Percentiles rank a stretch among this genome's conserved stretches.
Evolutionary conservation across 2,329 filamentous ascomycete species (phyloP).

Genomic region (Helicocarpus griseus): DNA sequence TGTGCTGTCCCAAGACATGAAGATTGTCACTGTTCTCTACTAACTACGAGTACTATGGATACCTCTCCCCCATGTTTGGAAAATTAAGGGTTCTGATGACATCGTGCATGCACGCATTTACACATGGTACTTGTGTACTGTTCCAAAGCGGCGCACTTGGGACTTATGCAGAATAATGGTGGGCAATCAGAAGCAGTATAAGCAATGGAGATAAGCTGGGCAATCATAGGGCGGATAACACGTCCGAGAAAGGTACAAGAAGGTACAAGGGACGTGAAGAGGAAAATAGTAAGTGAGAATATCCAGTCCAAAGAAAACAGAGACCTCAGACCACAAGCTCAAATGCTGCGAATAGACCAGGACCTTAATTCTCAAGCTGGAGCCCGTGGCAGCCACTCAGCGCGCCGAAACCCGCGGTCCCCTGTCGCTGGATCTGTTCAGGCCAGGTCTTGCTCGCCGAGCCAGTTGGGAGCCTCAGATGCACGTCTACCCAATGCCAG

Average conservation of each 20-base stretch:
- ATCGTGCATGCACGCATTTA: background rate
- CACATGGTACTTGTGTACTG: too few species aligned
- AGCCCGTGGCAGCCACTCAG: conserved; percentile 3
- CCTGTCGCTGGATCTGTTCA: background rate
- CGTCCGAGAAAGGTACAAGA: background rate
- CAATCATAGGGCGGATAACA: background rate
- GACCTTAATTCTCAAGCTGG: background rate
- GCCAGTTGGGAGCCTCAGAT: conserved; percentile 5
- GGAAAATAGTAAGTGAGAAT: background rate
- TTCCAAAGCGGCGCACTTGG: background rate
- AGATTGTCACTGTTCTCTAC: too few species aligned
- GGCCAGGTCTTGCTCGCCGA: background rate
- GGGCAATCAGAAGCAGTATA: background rate
- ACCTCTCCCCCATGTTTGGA: too few species aligned
- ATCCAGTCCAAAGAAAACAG: background rate
- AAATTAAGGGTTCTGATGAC: background rate
- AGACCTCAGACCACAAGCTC: background rate
- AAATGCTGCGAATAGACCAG: background rate
- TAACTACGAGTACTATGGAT: too few species aligned
- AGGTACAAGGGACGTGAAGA: background rate
- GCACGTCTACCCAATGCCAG: conserved; percentile 16
- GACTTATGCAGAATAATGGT: background rate
- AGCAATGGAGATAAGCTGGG: background rate
- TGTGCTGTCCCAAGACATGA: background rate
- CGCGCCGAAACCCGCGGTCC: background rate